Conservation (phyloP, 2,329 filamentous ascomycete species). For the Myriosclerotinia scirpicola region DNA sequence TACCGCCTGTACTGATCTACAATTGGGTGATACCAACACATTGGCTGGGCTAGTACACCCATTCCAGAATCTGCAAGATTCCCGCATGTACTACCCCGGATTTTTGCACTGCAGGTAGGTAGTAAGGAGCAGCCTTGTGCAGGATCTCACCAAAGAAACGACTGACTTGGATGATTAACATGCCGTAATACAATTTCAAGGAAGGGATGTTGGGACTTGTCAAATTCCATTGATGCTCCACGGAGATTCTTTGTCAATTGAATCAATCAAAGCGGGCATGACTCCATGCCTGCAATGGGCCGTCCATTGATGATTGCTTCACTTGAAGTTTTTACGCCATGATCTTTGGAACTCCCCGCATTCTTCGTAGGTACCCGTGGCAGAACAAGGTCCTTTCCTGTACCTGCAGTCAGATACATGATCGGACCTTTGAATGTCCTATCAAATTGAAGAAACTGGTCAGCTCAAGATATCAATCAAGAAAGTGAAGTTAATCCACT, state of each 20-base stretch:
- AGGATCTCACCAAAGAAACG: constrained; percentile 26
- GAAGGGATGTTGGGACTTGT: constrained; percentile 8
- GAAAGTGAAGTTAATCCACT: neutral
- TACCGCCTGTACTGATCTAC: constrained; percentile 21
- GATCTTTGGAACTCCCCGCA: constrained; percentile 9
- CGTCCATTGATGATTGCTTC: constrained; percentile 21
- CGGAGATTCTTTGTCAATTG: constrained; percentile 15
- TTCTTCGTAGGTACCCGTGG: constrained; percentile 8
- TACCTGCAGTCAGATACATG: constrained; percentile 10
- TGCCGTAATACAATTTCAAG: neutral
- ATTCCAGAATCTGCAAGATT: constrained; percentile 28
- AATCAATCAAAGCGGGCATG: constrained; percentile 12
- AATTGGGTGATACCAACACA: constrained; percentile 2
- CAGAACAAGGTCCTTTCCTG: constrained; percentile 1
- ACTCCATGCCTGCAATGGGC: constrained; percentile 20
- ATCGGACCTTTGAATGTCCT: constrained; percentile 5
- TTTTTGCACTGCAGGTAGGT: constrained; percentile 21
- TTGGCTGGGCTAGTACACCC: constrained; percentile 13
- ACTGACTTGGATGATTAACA: constrained; percentile 15
- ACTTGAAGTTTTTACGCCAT: constrained; percentile 21
- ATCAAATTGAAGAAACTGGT: neutral
- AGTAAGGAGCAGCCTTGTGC: constrained; percentile 25
- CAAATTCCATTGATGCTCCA: constrained; percentile 1
- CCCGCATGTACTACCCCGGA: constrained; percentile 26
- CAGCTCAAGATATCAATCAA: neutral